phyloP scores from a whole-genome alignment of 2,329 filamentous ascomycete species.

The Karstenula rhodostoma region DNA sequence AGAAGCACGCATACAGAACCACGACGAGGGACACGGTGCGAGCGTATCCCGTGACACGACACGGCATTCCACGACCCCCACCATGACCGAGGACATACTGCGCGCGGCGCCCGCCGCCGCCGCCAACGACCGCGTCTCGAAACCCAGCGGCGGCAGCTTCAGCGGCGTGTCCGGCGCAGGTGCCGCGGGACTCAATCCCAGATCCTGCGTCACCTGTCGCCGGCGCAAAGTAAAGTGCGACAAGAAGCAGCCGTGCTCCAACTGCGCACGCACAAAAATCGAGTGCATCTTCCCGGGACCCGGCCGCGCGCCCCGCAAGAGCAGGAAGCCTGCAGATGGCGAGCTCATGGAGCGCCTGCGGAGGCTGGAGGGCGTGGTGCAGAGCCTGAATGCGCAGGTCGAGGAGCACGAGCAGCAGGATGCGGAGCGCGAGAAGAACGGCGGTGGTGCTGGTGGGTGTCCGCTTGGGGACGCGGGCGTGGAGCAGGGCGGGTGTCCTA shows the following conservation, averaged over 20 bases:
- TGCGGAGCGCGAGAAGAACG: constrained; percentile 34
- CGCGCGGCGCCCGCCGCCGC: constrained; percentile 18
- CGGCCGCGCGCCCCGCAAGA: constrained; percentile 74
- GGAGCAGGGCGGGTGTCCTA: constrained; percentile 15
- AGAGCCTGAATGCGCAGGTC: constrained; percentile 60
- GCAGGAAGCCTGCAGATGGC: constrained; percentile 72
- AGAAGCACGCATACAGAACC: background rate
- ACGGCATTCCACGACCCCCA: constrained; percentile 5
- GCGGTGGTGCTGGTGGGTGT: constrained; percentile 22
- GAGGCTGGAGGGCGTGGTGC: constrained; percentile 78
- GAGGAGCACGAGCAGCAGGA: constrained; percentile 48
- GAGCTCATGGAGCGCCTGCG: constrained; percentile 76
- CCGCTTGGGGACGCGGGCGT: background rate
- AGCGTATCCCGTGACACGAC: background rate
- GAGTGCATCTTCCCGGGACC: constrained; percentile 79
- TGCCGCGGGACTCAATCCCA: constrained; percentile 33
- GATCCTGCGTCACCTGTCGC: constrained; percentile 49
- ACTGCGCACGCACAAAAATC: constrained; percentile 74
- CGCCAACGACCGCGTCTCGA: constrained; percentile 31
- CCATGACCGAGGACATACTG: constrained; percentile 38
- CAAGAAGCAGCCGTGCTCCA: constrained; percentile 78
- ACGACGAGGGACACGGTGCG: background rate
- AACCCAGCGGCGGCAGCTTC: constrained; percentile 25
- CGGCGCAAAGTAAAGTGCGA: constrained; percentile 77
- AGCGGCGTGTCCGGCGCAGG: constrained; percentile 29